A percentile compares a stretch with the other conserved stretches of the same genome.
Conservation (phyloP, 2,329 filamentous ascomycete species). For the Colletotrichum tanaceti region DNA sequence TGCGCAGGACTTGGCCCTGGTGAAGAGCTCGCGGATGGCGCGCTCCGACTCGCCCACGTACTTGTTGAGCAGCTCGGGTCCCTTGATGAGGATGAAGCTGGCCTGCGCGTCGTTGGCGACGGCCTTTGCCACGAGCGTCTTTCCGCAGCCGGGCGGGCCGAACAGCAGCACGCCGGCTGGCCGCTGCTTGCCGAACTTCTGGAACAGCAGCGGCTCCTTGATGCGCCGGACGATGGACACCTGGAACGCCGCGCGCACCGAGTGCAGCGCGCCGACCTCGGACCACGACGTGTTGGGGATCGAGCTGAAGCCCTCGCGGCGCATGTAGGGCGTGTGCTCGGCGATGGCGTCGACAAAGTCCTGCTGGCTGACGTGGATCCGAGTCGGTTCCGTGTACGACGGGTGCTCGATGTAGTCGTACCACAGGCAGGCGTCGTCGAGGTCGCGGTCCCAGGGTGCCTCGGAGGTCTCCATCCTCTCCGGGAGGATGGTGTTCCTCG, state of each 20-base stretch:
- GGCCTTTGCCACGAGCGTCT: constrained; percentile 95
- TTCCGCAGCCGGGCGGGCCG: constrained; percentile 96
- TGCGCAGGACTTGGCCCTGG: constrained; percentile 83
- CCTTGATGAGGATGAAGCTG: constrained; percentile 98
- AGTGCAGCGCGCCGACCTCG: constrained; percentile 86
- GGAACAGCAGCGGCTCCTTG: constrained; percentile 81
- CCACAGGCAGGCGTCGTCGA: constrained; percentile 19
- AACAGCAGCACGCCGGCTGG: constrained; percentile 92
- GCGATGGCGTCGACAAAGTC: constrained; percentile 82
- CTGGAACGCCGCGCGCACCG: constrained; percentile 83
- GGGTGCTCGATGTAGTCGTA: constrained; percentile 41
- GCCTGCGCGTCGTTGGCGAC: constrained; percentile 95
- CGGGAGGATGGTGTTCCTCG: constrained; percentile 15
- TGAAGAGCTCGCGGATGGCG: constrained; percentile 91
- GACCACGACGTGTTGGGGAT: constrained; percentile 94
- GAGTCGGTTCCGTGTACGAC: constrained; percentile 41
- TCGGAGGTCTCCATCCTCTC: constrained; percentile 18
- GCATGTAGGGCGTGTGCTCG: constrained; percentile 72
- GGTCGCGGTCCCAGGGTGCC: constrained; percentile 9
- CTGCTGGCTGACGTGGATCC: constrained; percentile 57
- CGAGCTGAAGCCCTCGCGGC: constrained; percentile 90
- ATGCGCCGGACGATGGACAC: constrained; percentile 93
- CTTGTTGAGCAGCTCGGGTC: constrained; percentile 95
- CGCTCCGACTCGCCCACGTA: constrained; percentile 97
- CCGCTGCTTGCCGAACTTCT: constrained; percentile 79